Evolutionary conservation across 371 early-diverging fungal genomes (phyloP), one percentile per base, ranked within the genome.

Genomic region (Chytridiales sp.): DNA sequence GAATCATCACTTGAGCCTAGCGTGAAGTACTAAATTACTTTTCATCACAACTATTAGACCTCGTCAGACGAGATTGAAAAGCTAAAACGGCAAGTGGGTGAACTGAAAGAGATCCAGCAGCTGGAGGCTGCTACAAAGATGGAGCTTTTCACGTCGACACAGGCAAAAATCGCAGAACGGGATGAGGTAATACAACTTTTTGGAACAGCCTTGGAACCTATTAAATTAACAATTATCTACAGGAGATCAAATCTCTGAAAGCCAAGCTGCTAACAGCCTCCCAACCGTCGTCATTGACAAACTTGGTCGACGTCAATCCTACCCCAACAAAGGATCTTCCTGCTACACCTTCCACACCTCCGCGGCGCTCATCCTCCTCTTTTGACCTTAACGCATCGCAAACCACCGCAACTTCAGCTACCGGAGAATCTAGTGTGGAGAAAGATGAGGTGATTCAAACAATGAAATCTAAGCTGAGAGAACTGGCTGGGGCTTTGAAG

Each of bases 401-500:
- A n/a, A n/a, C n/a, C n/a, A n/a, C n/a, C n/a, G n/a, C n/a, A n/a
- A n/a, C n/a, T n/a, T n/a, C n/a, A n/a, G n/a, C n/a, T n/a, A n/a
- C n/a, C n/a, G n/a, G n/a, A n/a, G n/a, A n/a, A n/a, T n/a, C n/a
- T n/a, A n/a, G n/a, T n/a, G n/a, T n/a, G n/a, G n/a, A n/a, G n/a
- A n/a, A n/a, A n/a, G n/a, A n/a, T n/a, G n/a, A n/a, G n/a, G n/a
- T n/a, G n/a, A n/a, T n/a, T n/a, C n/a, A n/a, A n/a, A n/a, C n/a
- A 42, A 44, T 70, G 32, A 72, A 69, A 43, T 40, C 62, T 24
- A 74, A 77, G 57, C 22, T 76, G 22, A 55, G 70, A 5, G 75
- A 74, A 32, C 46, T 74, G 34, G 47, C 74, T 6, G 50, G 34
- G 13, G 58, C 66, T 2, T 48, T 76, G 40, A 58, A 68, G 44